Percentiles rank a stretch among this genome's conserved stretches.
These are phyloP conservation scores for Sporothrix pallida DNA, from an alignment of 2,329 filamentous ascomycete genomes.

Conservation along the genomic window DNA sequence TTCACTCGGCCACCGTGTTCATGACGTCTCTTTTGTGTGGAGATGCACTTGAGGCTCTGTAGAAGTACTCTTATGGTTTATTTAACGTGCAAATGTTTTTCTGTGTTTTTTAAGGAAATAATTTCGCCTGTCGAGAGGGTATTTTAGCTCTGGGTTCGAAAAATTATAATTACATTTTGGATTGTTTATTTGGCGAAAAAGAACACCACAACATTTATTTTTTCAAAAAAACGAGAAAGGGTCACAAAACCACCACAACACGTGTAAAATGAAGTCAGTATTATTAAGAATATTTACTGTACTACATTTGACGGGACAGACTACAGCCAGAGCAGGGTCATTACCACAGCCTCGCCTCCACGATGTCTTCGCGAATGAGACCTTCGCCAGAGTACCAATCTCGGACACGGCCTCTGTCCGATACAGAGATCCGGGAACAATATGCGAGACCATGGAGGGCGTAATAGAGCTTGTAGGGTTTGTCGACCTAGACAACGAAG, in stretches of 20 bases:
- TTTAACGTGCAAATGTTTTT: no score
- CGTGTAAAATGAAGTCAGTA: not conserved
- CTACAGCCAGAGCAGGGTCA: not conserved
- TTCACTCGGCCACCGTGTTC: not conserved
- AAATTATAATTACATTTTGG: no score
- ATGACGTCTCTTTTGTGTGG: not conserved
- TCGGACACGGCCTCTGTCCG: not conserved
- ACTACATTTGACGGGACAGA: not conserved
- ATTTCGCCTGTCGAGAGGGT: no score
- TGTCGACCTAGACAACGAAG: constrained; percentile 52
- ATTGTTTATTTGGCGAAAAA: not conserved
- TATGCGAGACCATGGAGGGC: constrained; percentile 63
- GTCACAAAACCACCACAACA: constrained; percentile 1
- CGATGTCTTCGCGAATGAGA: not conserved
- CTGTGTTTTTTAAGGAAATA: no score
- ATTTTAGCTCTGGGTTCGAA: no score
- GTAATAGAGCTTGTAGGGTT: constrained; percentile 64
- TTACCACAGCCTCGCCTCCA: not conserved
- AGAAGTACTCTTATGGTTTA: no score
- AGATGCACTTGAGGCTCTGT: no score
- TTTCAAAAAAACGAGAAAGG: not conserved
- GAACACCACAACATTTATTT: not conserved
- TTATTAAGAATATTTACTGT: not conserved
- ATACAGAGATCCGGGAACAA: constrained; percentile 33
- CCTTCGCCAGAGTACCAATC: not conserved